Evolutionary conservation across 345 rosid species (phyloP).

Genomic region (Salix udensis): DNA sequence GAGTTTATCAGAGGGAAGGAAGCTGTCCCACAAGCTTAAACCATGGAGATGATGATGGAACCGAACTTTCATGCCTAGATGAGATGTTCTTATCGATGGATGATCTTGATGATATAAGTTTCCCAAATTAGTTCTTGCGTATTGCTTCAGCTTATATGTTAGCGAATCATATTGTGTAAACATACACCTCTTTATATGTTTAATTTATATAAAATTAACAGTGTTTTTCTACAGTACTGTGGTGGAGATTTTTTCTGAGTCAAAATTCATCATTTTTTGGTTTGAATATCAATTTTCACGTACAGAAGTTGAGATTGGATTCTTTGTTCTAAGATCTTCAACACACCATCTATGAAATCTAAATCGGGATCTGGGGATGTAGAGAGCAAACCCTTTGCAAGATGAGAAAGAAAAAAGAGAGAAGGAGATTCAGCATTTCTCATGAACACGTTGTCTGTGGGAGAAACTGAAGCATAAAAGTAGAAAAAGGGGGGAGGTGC

Average conservation of each 20-base stretch:
- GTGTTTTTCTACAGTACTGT: too few relatives aligned
- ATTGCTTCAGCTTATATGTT: not conserved
- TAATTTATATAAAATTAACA: too few relatives aligned
- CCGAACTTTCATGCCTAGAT: slow-evolving; percentile 42
- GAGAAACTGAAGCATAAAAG: not conserved
- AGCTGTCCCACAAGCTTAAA: not conserved
- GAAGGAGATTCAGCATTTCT: not conserved
- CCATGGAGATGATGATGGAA: slow-evolving; percentile 21
- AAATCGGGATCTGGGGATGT: too few relatives aligned
- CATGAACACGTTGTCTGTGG: not conserved
- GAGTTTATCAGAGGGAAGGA: slow-evolving; percentile 30
- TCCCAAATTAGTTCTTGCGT: slow-evolving; percentile 7
- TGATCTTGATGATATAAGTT: slow-evolving; percentile 36
- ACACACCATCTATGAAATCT: too few relatives aligned
- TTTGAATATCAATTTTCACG: too few relatives aligned
- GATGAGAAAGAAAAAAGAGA: too few relatives aligned
- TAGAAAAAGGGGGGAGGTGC: not conserved
- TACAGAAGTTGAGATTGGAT: too few relatives aligned
- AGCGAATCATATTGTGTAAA: not conserved
- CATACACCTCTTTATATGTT: not conserved
- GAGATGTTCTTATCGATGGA: slow-evolving; percentile 43
- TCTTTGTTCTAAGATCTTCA: too few relatives aligned
- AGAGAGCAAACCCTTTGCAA: not conserved
- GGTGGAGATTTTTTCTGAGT: too few relatives aligned
- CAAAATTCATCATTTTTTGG: too few relatives aligned